phyloP scores from a whole-genome alignment of 495 filamentous ascomycete genomes.

The Articulospora tetracladia region DNA sequence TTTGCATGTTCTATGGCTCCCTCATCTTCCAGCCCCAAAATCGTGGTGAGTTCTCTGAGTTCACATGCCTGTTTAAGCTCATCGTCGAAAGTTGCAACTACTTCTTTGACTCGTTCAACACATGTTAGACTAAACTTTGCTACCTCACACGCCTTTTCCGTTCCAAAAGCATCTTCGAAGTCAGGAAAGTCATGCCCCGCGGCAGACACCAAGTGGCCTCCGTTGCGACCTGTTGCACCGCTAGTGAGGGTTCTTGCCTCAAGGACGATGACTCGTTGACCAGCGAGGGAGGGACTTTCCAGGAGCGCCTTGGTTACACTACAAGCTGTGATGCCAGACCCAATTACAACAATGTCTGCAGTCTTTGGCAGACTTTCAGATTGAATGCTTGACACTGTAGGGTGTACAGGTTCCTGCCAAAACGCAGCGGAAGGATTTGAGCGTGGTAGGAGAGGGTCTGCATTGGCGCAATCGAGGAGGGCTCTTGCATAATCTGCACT shows the following conservation, averaged over 20 bases:
- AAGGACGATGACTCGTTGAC: slow-evolving; percentile 49
- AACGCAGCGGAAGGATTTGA: slow-evolving; percentile 59
- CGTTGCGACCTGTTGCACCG: slow-evolving; percentile 57
- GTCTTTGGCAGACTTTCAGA: slow-evolving; percentile 40
- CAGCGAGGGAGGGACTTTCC: too few species aligned
- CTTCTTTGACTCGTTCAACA: background rate
- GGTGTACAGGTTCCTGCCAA: slow-evolving; percentile 57
- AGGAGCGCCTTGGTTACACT: slow-evolving; percentile 37
- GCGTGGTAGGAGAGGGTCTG: slow-evolving; percentile 35
- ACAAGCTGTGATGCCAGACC: slow-evolving; percentile 66
- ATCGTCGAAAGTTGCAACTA: background rate
- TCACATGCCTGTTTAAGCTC: too few species aligned
- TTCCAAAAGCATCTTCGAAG: background rate
- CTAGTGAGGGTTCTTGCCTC: slow-evolving; percentile 49
- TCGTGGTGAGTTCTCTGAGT: background rate
- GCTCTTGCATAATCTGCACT: too few species aligned
- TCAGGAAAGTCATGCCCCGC: background rate
- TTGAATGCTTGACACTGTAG: slow-evolving; percentile 48
- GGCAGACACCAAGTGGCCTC: slow-evolving; percentile 20
- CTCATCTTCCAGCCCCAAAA: background rate
- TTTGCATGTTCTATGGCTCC: background rate
- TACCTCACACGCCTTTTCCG: slow-evolving; percentile 7
- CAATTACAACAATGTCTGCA: slow-evolving; percentile 59
- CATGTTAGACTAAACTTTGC: background rate
- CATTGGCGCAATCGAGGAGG: too few species aligned